Percentiles rank a stretch among this genome's conserved stretches.
phyloP scores from a whole-genome alignment of 768 basidiomycete species.

The Pleurotus salmoneostramineus region DNA sequence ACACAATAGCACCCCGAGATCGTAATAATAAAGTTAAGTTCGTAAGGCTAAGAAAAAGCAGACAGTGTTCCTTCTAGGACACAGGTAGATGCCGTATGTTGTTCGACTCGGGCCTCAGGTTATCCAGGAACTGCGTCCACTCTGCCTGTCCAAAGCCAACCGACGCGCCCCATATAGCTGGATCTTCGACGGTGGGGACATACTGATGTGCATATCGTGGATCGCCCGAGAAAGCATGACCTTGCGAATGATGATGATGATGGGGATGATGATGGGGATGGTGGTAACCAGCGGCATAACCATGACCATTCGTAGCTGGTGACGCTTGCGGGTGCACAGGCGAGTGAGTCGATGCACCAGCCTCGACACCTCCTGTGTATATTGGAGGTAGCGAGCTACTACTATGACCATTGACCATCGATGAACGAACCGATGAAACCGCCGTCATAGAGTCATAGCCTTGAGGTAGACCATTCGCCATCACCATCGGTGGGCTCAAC shows the following conservation, averaged over 20 bases:
- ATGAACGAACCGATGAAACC: slow-evolving; percentile 17
- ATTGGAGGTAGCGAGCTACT: background rate
- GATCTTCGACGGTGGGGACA: slow-evolving; percentile 55
- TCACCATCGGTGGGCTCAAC: slow-evolving; percentile 49
- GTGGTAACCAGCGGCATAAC: slow-evolving; percentile 18
- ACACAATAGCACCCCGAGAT: background rate
- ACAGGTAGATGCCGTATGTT: background rate
- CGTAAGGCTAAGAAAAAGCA: background rate
- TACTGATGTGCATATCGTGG: slow-evolving; percentile 39
- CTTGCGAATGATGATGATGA: slow-evolving; percentile 18
- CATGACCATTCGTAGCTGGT: slow-evolving; percentile 8
- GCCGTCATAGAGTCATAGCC: slow-evolving; percentile 24
- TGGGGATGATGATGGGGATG: slow-evolving; percentile 13
- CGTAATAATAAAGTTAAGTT: background rate
- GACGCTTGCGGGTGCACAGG: background rate
- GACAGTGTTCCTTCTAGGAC: background rate
- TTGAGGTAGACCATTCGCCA: slow-evolving; percentile 31
- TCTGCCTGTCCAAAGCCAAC: slow-evolving; percentile 75
- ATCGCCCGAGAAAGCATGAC: slow-evolving; percentile 33
- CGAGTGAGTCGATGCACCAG: background rate
- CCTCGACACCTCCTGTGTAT: background rate
- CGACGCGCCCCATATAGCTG: slow-evolving; percentile 70
- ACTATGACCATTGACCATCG: slow-evolving; percentile 14
- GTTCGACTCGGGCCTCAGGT: slow-evolving; percentile 45
- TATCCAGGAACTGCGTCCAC: slow-evolving; percentile 64